phyloP scores from a whole-genome alignment of 139 green algal species.

The Raphidocelis subcapitata region DNA sequence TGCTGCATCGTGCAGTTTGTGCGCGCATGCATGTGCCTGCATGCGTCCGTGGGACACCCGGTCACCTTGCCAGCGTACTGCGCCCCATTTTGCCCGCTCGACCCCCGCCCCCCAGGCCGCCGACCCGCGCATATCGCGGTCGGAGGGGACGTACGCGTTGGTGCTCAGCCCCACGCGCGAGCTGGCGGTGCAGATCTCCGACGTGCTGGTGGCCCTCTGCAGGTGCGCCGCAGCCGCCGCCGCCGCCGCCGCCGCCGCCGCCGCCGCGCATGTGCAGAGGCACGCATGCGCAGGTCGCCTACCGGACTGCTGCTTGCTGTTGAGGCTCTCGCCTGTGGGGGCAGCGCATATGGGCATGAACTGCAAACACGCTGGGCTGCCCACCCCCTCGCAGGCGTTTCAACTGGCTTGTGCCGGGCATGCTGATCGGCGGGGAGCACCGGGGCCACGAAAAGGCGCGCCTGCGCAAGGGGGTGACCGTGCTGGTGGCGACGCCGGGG shows the following conservation, averaged over 20 bases:
- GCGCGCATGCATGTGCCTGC: neutral
- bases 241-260: neutral
- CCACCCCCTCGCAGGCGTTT: conserved; percentile 11
- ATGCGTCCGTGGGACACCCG: neutral
- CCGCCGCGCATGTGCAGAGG: neutral
- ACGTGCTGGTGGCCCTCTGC: conserved; percentile 20
- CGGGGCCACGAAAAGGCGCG: conserved; percentile 91
- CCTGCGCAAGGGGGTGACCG: conserved; percentile 86
- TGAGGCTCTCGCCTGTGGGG: too few species aligned
- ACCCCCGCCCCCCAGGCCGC: neutral
- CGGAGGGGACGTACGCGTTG: conserved; percentile 75
- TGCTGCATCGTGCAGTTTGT: too few species aligned
- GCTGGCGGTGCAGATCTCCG: conserved; percentile 78
- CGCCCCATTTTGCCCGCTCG: too few species aligned
- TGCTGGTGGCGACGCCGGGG: conserved; percentile 87
- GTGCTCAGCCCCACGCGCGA: conserved; percentile 87
- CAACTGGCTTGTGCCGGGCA: conserved; percentile 49
- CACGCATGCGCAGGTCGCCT: neutral
- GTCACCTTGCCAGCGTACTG: neutral
- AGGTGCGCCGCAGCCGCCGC: neutral
- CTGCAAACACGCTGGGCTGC: too few species aligned
- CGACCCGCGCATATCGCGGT: conserved; percentile 46
- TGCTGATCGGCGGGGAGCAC: conserved; percentile 87
- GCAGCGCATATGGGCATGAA: neutral
- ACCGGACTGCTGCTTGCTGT: neutral